These are phyloP conservation scores for Globisporangium polare DNA, from an alignment of 352 stramenopile genomes.

Conservation along the genomic window DNA sequence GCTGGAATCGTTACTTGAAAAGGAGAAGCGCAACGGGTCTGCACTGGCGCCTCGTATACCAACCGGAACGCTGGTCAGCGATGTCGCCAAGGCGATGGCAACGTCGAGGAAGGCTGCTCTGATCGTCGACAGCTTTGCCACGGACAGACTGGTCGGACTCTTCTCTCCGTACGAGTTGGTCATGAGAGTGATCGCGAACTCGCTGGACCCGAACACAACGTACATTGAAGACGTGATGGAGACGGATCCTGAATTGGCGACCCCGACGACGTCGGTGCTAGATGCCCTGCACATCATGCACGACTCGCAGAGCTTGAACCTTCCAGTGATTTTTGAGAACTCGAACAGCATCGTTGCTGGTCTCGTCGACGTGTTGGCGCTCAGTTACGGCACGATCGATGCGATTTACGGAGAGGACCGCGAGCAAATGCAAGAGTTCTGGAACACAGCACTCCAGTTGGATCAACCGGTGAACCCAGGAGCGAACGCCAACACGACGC, in stretches of 20 bases:
- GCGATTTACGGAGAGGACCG: constrained; percentile 85
- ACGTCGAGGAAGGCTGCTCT: constrained; percentile 89
- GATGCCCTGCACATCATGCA: constrained; percentile 89
- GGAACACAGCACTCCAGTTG: constrained; percentile 80
- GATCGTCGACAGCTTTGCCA: constrained; percentile 89
- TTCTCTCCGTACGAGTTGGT: constrained; percentile 98
- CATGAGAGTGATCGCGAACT: constrained; percentile 92
- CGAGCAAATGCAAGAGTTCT: constrained; percentile 89
- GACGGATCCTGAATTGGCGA: constrained; percentile 78
- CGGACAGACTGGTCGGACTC: constrained; percentile 89
- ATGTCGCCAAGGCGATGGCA: constrained; percentile 77
- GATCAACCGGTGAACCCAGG: constrained; percentile 58
- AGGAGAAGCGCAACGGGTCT: constrained; percentile 38
- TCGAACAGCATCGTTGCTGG: constrained; percentile 61
- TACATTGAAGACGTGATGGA: constrained; percentile 90
- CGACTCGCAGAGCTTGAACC: constrained; percentile 78
- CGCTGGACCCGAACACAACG: constrained; percentile 86
- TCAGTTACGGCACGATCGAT: constrained; percentile 87
- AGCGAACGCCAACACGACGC: constrained; percentile 21
- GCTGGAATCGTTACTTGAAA: constrained; percentile 84
- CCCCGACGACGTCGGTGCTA: constrained; percentile 63
- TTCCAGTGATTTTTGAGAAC: constrained; percentile 68
- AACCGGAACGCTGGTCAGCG: constrained; percentile 83
- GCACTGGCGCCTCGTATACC: constrained; percentile 64
- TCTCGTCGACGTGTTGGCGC: constrained; percentile 79